A percentile compares a stretch with the other conserved stretches of the same genome.
Conservation (phyloP, 2,329 filamentous ascomycete species). For the Penicillium sp. region DNA sequence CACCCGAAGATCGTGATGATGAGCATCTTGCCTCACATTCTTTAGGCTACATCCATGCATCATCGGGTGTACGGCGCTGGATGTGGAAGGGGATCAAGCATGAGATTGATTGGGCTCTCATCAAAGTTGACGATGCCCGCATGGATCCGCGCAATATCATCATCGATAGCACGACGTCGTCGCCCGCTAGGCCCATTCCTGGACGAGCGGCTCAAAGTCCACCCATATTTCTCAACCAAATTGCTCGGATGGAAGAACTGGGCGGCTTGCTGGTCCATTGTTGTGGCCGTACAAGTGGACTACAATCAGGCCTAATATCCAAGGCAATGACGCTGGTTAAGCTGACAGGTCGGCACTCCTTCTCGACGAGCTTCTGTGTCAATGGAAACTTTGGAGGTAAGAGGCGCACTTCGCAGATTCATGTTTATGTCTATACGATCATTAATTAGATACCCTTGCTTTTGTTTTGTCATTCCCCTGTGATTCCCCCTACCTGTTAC, state of each 20-base stretch:
- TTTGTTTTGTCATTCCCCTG: conserved; percentile 5
- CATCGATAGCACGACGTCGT: conserved; percentile 25
- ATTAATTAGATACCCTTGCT: conserved; percentile 27
- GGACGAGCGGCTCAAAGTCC: conserved; percentile 47
- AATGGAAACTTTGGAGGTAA: conserved; percentile 59
- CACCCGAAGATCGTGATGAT: conserved; percentile 70
- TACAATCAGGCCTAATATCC: conserved; percentile 76
- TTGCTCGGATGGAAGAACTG: conserved; percentile 57
- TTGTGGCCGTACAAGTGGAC: conserved; percentile 80
- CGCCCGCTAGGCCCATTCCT: conserved; percentile 38
- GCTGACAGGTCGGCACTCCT: conserved; percentile 78
- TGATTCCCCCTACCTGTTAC: conserved; percentile 8
- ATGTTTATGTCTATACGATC: conserved; percentile 21
- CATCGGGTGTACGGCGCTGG: conserved; percentile 81
- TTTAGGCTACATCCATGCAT: conserved; percentile 82
- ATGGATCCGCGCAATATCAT: conserved; percentile 72
- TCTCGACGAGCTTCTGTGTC: conserved; percentile 70
- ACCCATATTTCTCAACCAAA: conserved; percentile 55
- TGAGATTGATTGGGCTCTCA: conserved; percentile 94
- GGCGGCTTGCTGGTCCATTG: conserved; percentile 81
- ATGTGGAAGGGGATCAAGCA: conserved; percentile 71
- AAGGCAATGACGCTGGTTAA: conserved; percentile 80
- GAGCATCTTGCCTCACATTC: conserved; percentile 81
- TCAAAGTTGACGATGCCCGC: conserved; percentile 73
- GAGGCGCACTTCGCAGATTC: conserved; percentile 25